Evolutionary conservation across 805 yeast species (phyloP), one percentile per base, ranked within the genome.

Genomic region (Saccharomycopsis selenospora): DNA sequence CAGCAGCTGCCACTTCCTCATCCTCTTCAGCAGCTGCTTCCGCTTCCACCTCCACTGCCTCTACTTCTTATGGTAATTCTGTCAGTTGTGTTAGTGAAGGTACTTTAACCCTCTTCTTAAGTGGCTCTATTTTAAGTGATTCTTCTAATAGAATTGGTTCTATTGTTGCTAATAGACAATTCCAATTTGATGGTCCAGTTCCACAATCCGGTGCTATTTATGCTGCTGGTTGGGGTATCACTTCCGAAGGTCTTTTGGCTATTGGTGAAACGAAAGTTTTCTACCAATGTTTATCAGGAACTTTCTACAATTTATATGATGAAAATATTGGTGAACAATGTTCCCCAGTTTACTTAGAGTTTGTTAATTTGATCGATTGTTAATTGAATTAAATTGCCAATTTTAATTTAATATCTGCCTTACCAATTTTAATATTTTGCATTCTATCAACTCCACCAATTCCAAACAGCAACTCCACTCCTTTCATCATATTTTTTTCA

Each of bases 151-250:
- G 82, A 68, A 63, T 77, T 55, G 82, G 82, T 43, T 71, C 80
- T 33, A 74, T 77, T 65, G 82, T 77, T 49, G 75, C 81, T 42
- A 77, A 76, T 70, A 66, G 75, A 62, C 82, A 77, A 65, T 77
- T 77, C 67, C 82, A 77, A 62, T 77, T 77, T 56, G 82, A 77
- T 61, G 82, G 82, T 48, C 80, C 81, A 26, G 75, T 78, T 58
- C 81, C 82, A 41, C 82, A 77, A 66, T 77, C 75, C 11, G 77
- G 76, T 51, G 65, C 77, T 11, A 65, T 72, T 43, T 69, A 68
- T 51, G 76, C 78, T 49, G 72, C 73, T 38, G 77, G 78, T 42
- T 73, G 78, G 78, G 51, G 54, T 14, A 49, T 53, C 18, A 40
- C 44, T 6, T 18, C 27, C 7, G 72, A 67, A 26, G 74, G 70